Evolutionary conservation across 352 stramenopile species (phyloP), one percentile per base, ranked within the genome.

Genomic region (Globisporangium perplexum): DNA sequence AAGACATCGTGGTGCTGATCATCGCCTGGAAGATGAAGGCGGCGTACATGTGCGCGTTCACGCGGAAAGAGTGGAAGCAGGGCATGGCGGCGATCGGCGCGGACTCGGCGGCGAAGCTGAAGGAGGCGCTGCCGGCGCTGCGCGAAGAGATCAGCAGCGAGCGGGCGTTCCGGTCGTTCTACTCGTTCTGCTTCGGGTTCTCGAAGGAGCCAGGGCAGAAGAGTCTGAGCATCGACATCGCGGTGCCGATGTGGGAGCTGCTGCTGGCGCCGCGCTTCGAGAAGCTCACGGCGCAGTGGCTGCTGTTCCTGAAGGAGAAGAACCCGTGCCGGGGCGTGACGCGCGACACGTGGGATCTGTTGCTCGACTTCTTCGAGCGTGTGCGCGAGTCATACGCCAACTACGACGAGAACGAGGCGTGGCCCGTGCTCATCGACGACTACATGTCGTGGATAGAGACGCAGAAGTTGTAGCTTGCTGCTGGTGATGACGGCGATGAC

Each of bases 401-500:
- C 43, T 95, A 93, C 74, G 81, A 95, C 65, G 85, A 93, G 66
- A 95, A 92, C 65, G 85, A 93, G 57, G 85, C 85, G 14, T 95
- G 85, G 85, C 85, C 85, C 28, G 85, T 95, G 62, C 77, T 95
- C 48, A 93, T 95, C 52, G 85, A 95, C 65, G 85, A 95, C 65
- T 95, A 83, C 65, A 93, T 95, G 82, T 64, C 65, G 36, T 92
- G 83, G 77, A 84, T 91, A 84, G 73, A 88, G 53, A 71, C 57
- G 23, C 76, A 76, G 53, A 88, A 88, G 62, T 67, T 83, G 60
- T 56, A 47, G 24, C 18, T 3, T 4, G n/a, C 20, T 10, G 28
- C 26, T 42, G 14, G 18, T 42, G 39, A 4, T 18, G 11, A 6
- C 33, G 33, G 14, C 33, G 33, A 18, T 18, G 8, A 12, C 3